A percentile compares a stretch with the other conserved stretches of the same genome.
phyloP scores from a whole-genome alignment of 495 filamentous ascomycete species.

The Penicillium samsonianum region DNA sequence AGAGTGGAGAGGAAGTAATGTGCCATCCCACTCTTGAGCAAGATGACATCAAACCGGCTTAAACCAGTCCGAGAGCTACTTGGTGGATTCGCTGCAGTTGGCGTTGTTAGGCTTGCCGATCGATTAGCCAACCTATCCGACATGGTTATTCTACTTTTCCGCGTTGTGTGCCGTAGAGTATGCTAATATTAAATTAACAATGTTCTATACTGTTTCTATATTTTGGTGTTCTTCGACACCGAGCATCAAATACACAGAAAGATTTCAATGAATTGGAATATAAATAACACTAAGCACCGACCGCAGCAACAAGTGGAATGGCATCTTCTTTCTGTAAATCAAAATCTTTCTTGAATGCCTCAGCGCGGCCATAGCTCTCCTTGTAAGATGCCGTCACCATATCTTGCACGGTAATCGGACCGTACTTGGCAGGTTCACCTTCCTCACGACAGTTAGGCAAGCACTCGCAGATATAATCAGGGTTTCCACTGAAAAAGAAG shows the following conservation, averaged over 20 bases:
- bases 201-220: too few relatives aligned
- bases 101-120: not conserved
- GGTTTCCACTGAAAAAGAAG: slow-evolving; percentile 60
- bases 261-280: not conserved
- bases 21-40: not conserved
- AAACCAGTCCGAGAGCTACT: not conserved
- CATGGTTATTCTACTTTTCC: not conserved
- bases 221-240: not conserved
- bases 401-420: slow-evolving; percentile 47
- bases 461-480: slow-evolving; percentile 54
- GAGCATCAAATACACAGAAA: not conserved
- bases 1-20: not conserved
- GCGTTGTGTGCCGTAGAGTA: not conserved
- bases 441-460: slow-evolving; percentile 49
- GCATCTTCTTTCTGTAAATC: slow-evolving; percentile 17
- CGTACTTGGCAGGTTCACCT: slow-evolving; percentile 46
- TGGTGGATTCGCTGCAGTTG: not conserved
- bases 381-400: slow-evolving; percentile 37
- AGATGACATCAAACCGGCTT: not conserved
- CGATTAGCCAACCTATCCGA: not conserved
- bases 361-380: slow-evolving; percentile 39
- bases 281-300: slow-evolving; percentile 19
- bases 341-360: slow-evolving; percentile 36
- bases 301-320: slow-evolving; percentile 14
- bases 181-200: not conserved